These are phyloP conservation scores for Phellopilus nigrolimitatus DNA, from an alignment of 1,284 basidiomycete species.

Conservation along the genomic window DNA sequence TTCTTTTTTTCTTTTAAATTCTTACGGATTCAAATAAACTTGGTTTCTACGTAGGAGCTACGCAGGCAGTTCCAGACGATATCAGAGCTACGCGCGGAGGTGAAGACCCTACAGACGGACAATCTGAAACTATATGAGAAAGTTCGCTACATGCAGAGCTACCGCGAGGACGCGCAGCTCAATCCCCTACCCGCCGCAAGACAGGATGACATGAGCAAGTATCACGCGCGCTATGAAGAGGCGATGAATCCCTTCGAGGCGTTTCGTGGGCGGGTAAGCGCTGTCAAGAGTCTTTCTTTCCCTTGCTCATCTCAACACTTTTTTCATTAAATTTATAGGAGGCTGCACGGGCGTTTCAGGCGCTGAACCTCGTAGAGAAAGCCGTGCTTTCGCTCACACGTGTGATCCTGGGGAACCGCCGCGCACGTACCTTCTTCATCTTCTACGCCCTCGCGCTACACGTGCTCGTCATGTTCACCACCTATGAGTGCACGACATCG, in stretches of 20 bases:
- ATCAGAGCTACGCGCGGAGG: constrained; percentile 83
- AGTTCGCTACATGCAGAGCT: constrained; percentile 94
- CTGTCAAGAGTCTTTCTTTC: background rate
- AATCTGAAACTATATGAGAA: constrained; percentile 96
- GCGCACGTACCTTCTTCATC: constrained; percentile 78
- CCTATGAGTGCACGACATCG: constrained; percentile 65
- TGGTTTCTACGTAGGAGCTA: constrained; percentile 58
- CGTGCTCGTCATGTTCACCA: constrained; percentile 72
- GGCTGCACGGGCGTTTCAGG: constrained; percentile 86
- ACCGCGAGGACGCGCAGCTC: constrained; percentile 71
- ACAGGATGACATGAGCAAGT: constrained; percentile 80
- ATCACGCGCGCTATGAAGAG: constrained; percentile 90
- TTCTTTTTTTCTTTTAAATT: constrained; percentile 9
- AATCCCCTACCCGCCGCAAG: constrained; percentile 56
- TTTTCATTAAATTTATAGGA: constrained; percentile 56
- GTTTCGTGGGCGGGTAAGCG: constrained; percentile 86
- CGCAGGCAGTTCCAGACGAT: constrained; percentile 92
- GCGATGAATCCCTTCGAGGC: constrained; percentile 97
- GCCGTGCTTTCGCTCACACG: constrained; percentile 83
- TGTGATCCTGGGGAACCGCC: constrained; percentile 82
- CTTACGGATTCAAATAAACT: background rate
- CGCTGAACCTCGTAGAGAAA: constrained; percentile 88
- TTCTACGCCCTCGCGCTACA: constrained; percentile 79
- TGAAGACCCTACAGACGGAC: constrained; percentile 85
- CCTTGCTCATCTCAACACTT: background rate